Evolutionary conservation across 2,329 filamentous ascomycete genomes (phyloP).

Genomic region (Aspergillus persii): DNA sequence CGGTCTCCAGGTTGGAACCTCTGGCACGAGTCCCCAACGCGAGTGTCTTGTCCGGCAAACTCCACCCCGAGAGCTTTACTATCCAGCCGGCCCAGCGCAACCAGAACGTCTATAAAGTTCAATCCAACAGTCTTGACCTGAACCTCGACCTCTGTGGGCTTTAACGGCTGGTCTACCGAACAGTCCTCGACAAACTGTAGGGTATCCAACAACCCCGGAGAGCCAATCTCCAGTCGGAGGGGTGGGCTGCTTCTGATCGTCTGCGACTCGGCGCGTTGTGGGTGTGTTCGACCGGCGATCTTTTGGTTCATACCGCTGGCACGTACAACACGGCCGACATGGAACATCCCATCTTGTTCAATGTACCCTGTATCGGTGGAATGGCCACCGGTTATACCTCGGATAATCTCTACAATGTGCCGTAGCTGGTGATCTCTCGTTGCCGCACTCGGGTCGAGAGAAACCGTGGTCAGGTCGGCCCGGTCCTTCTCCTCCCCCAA

Average conservation of each 20-base stretch:
- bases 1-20: slow-evolving; percentile 26
- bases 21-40: background rate
- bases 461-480: no score
- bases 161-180: background rate
- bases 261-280: background rate
- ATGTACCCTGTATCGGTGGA: slow-evolving; percentile 8
- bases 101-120: slow-evolving; percentile 22
- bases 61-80: background rate
- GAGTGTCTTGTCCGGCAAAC: background rate
- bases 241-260: background rate
- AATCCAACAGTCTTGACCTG: slow-evolving; percentile 20
- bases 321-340: slow-evolving; percentile 6
- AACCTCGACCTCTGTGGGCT: slow-evolving; percentile 21
- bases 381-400: background rate
- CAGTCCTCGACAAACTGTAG: slow-evolving; percentile 16
- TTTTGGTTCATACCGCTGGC: slow-evolving; percentile 3
- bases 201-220: slow-evolving; percentile 19
- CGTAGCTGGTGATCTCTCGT: no score
- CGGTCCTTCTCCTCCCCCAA: no score
- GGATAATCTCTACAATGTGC: no score
- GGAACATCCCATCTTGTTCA: slow-evolving; percentile 8
- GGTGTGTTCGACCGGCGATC: background rate
- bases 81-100: background rate
- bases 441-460: no score
- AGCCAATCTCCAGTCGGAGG: slow-evolving; percentile 13